Evolutionary conservation across 306 rosid species (phyloP), one percentile per base, ranked within the genome.

Genomic region (Senna siamea): DNA sequence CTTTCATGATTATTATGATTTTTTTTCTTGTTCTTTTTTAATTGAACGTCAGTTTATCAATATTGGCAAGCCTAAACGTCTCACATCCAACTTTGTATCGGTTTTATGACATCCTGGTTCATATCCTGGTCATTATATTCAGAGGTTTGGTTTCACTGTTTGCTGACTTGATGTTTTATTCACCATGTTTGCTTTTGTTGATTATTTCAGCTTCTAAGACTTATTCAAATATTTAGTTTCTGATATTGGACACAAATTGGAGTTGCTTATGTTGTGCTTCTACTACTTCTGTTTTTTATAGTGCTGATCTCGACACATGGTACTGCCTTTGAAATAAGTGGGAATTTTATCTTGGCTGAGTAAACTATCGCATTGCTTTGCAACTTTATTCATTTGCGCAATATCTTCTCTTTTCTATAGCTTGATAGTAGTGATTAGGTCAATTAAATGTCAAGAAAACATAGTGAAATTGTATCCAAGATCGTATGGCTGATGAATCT

Each of bases 191-290:
- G 37, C 28, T 43, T 71, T 32, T 83, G 52, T 53, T 79, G 70
- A 28, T 61, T 71, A 50, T 59, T 76, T 64, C 62, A 17, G 11
- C 46, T 26, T 52, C 65, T 15, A 48, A 38, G 40, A 51, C 41
- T 26, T 23, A 1, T 53, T 53, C 57, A 65, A 20, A 32, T 54
- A 58, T 75, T 22, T n/a, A 9, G 35, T 18, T 34, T 15, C 37
- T 44, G 71, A 48, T 35, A 43, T 53, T 53, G 60, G 48, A 19
- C 37, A n/a, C 2, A 22, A 10, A 51, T 70, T 13, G n/a, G 67
- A 34, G 66, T 52, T 76, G 72, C 52, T 44, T 66, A 47, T 66
- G 61, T 62, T 73, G 28, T 55, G 52, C 74, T 68, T 14, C 13
- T 40, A 15, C 52, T 20, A 66, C 20, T 71, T 26, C 2, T 62